These are phyloP conservation scores for Paspalum notatum DNA, from an alignment of 176 grass and related monocot genomes.

Conservation along the genomic window DNA sequence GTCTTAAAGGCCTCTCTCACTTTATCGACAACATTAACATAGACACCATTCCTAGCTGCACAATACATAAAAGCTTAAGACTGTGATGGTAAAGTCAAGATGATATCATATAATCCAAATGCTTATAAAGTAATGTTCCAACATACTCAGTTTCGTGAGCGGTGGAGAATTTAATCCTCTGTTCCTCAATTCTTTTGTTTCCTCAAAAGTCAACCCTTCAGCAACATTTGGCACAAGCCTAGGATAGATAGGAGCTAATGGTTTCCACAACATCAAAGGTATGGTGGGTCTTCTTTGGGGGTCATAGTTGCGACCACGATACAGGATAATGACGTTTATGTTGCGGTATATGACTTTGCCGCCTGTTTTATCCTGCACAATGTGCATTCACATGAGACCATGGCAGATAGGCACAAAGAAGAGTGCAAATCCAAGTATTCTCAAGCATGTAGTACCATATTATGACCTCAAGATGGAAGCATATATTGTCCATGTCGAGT, in stretches of 20 bases:
- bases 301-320: constrained; percentile 67
- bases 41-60: constrained; percentile 78
- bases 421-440: not conserved
- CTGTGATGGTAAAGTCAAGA: not conserved
- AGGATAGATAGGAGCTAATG: constrained; percentile 69
- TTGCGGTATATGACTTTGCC: constrained; percentile 60
- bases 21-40: constrained; percentile 78
- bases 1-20: constrained; percentile 70
- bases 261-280: constrained; percentile 83
- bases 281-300: constrained; percentile 46
- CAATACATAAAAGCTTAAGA: not conserved
- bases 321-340: constrained; percentile 65
- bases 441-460: constrained; percentile 36
- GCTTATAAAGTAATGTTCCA: not conserved
- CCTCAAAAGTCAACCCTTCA: constrained; percentile 58
- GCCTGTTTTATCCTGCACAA: constrained; percentile 73
- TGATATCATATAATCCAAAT: not conserved
- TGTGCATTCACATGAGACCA: constrained; percentile 33
- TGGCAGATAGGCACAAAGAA: not conserved
- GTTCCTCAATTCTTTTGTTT: constrained; percentile 77
- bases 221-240: constrained; percentile 64
- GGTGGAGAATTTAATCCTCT: constrained; percentile 54
- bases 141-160: constrained; percentile 71
- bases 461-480: constrained; percentile 78
- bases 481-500: constrained; percentile 74